These are phyloP conservation scores for Fusarium sp. DNA, from an alignment of 2,329 filamentous ascomycete species.

Conservation along the genomic window DNA sequence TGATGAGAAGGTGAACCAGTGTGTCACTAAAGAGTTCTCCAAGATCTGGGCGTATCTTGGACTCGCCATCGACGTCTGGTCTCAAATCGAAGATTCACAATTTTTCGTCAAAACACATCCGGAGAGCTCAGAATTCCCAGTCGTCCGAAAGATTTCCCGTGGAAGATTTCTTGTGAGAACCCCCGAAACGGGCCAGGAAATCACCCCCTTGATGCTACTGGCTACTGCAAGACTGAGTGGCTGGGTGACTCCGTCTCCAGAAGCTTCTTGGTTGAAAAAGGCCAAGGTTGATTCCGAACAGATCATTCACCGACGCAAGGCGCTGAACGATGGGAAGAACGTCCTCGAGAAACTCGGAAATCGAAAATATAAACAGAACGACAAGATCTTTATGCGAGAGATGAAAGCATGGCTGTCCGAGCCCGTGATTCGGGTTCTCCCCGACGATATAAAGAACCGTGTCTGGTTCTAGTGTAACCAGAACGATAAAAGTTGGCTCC, in stretches of 20 bases:
- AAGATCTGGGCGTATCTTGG: conserved; percentile 12
- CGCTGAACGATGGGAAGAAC: background rate
- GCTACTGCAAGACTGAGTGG: background rate
- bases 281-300: background rate
- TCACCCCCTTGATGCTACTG: conserved; percentile 3
- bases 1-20: background rate
- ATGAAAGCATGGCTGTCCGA: conserved; percentile 8
- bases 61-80: conserved; percentile 4
- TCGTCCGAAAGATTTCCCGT: background rate
- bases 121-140: background rate
- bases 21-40: background rate
- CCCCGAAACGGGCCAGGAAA: background rate
- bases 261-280: conserved; percentile 4
- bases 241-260: background rate
- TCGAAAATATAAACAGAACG: conserved; percentile 4
- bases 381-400: background rate
- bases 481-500: conserved; percentile 11
- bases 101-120: conserved; percentile 11
- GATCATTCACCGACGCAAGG: background rate
- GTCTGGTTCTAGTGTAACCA: conserved; percentile 11
- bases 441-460: conserved; percentile 15
- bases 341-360: conserved; percentile 12
- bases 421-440: conserved; percentile 4
- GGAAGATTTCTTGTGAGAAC: background rate
- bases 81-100: background rate